Conservation (phyloP, 2,329 filamentous ascomycete species). For the Bipolaris oryzae region DNA sequence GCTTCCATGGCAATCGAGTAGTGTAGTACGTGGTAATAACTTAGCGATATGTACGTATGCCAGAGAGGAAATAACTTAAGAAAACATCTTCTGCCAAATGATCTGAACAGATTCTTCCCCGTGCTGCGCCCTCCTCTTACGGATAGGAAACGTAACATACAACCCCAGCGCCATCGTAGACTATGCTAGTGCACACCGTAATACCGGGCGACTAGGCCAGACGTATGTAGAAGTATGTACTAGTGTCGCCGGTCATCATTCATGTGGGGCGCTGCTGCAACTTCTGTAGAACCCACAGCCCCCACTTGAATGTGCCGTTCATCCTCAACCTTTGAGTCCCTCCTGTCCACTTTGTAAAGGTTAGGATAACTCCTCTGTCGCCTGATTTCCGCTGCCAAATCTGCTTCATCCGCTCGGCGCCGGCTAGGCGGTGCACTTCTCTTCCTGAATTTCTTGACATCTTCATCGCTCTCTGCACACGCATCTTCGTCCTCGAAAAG, state of each 20-base stretch:
- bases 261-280: background rate
- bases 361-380: conserved; percentile 49
- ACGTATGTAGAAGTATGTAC: background rate
- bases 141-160: background rate
- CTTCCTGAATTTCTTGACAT: conserved; percentile 39
- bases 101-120: no score
- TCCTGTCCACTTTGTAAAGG: conserved; percentile 30
- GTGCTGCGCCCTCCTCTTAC: background rate
- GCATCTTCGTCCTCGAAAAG: conserved; percentile 32
- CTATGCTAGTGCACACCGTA: background rate
- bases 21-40: no score
- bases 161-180: background rate
- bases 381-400: conserved; percentile 33
- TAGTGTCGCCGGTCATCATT: background rate
- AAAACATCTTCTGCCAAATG: background rate
- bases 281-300: background rate
- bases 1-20: background rate
- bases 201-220: background rate
- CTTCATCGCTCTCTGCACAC: conserved; percentile 28
- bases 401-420: conserved; percentile 29
- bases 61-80: no score
- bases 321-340: conserved; percentile 22
- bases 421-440: conserved; percentile 45
- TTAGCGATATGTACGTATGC: no score
- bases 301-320: conserved; percentile 2